These are phyloP conservation scores for Pichia sp. DNA, from an alignment of 1,139 yeast genomes.

Conservation along the genomic window DNA sequence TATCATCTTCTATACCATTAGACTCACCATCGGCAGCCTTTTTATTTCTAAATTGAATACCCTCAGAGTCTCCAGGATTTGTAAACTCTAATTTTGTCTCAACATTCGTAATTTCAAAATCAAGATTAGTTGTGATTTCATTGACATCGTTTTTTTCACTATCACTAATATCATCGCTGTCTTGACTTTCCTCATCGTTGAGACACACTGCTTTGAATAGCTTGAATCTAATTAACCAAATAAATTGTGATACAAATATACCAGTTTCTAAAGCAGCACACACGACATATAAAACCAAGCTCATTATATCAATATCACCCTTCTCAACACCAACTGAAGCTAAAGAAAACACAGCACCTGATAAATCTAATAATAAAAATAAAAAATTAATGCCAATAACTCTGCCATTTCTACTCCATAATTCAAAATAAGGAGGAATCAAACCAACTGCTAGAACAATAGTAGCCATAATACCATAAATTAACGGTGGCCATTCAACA, in stretches of 20 bases:
- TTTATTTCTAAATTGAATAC: background rate
- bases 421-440: conserved; percentile 83
- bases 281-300: conserved; percentile 65
- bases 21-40: background rate
- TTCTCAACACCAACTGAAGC: conserved; percentile 49
- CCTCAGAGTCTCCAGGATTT: background rate
- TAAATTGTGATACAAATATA: conserved; percentile 58
- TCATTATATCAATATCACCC: conserved; percentile 59
- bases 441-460: conserved; percentile 70
- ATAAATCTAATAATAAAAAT: conserved; percentile 69
- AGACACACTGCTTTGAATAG: conserved; percentile 21
- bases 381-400: conserved; percentile 85
- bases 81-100: background rate
- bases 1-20: background rate
- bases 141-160: background rate
- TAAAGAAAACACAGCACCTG: conserved; percentile 76
- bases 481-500: conserved; percentile 63
- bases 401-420: conserved; percentile 69
- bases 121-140: background rate
- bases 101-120: background rate
- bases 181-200: background rate
- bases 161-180: background rate
- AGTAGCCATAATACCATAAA: conserved; percentile 77
- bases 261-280: conserved; percentile 74
- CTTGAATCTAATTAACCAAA: conserved; percentile 62